Conservation (phyloP, 768 basidiomycete genomes). For the Kwoniella botswanensis region DNA sequence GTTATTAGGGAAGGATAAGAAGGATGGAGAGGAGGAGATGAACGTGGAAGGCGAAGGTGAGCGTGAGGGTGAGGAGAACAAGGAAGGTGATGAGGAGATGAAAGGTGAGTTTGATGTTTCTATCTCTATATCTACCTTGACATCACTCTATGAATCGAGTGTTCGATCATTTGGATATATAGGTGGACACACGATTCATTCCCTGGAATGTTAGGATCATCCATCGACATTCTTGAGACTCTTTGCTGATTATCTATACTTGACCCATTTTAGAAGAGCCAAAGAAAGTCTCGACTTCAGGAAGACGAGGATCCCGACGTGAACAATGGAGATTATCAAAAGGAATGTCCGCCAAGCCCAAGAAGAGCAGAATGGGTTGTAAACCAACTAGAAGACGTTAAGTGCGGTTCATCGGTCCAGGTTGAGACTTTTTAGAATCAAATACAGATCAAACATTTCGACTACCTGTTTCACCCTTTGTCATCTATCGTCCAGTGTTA, state of each 20-base stretch:
- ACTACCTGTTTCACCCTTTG: no score
- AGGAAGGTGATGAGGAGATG: slow-evolving; percentile 30
- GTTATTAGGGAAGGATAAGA: slow-evolving; percentile 51
- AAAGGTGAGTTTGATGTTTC: slow-evolving; percentile 24
- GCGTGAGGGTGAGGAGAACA: slow-evolving; percentile 40
- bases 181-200: background rate
- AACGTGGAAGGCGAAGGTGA: slow-evolving; percentile 32
- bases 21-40: slow-evolving; percentile 32
- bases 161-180: background rate
- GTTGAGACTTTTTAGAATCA: no score
- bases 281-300: slow-evolving; percentile 75
- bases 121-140: slow-evolving; percentile 2
- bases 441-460: no score
- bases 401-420: background rate
- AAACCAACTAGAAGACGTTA: slow-evolving; percentile 38
- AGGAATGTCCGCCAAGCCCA: slow-evolving; percentile 61
- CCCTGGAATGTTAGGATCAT: background rate
- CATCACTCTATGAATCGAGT: background rate
- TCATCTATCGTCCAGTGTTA: no score
- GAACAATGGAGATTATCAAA: slow-evolving; percentile 84
- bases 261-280: slow-evolving; percentile 46
- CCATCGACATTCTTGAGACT: background rate
- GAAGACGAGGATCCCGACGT: slow-evolving; percentile 73
- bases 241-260: background rate
- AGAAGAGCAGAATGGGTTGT: slow-evolving; percentile 31